Evolutionary conservation across 257 asterid genomes (phyloP), one percentile per base, ranked within the genome.

Genomic region (Solanum arcanum): DNA sequence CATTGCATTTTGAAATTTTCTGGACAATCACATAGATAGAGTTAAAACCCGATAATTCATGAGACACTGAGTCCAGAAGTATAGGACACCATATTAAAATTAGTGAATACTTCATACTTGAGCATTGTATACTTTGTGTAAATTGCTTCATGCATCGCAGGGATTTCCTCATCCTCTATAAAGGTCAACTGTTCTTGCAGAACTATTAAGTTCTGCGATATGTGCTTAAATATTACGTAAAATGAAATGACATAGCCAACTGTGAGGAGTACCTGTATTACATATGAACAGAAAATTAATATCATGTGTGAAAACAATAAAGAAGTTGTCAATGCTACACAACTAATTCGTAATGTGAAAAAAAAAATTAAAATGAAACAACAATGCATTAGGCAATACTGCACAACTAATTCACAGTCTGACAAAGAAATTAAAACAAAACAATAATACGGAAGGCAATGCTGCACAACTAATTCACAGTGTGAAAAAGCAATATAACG

Each of bases 1-100:
- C 98, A 96, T 94, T 83, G 98, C 99, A 41, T 93, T 93, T 93
- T 92, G 98, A 90, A 96, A 95, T 90, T 92, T 96, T 94, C 99
- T 96, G 92, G 56, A 64, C 25, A 89, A 73, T 23, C 20, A 29
- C 72, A 87, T 82, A 85, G 39, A 27, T 1, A 12, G 76, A 73
- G 16, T 23, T 62, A 74, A 31, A 75, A 21, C 42, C 56, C 44
- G 56, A 64, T 47, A 33, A 12, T 49, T 83, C 3, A 31, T 16
- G 70, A 44, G 25, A 27, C 31, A 37, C 37, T 39, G 81, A 47
- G n/a, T 39, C 68, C 49, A 31, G 72, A 49, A 47, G 13, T 42
- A 39, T 1, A 9, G 21, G 46, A 44, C 14, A 72, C 42, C n/a
- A 69, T 2, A 84, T 18, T 23, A 68, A 83, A 62, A 78, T 66